These are phyloP conservation scores for Dendrobium chrysotoxum DNA, from an alignment of 106 monocot species.

Conservation along the genomic window DNA sequence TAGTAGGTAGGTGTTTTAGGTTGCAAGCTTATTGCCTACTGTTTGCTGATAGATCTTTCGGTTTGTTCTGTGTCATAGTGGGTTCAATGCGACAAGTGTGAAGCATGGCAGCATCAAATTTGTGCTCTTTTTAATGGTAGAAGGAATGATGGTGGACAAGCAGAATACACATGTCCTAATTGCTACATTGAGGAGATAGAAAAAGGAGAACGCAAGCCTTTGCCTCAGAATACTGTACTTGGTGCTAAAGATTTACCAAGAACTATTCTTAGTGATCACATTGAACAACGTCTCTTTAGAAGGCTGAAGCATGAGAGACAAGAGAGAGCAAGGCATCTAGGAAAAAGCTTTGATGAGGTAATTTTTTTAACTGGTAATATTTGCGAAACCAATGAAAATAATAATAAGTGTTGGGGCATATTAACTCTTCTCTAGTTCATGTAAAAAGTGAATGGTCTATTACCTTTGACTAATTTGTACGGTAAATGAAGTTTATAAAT, in stretches of 20 bases:
- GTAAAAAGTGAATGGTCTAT: not conserved
- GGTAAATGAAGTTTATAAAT: not conserved
- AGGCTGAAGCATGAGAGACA: conserved; percentile 60
- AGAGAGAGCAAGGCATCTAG: conserved; percentile 63
- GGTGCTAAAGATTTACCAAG: conserved; percentile 90
- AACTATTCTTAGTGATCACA: conserved; percentile 76
- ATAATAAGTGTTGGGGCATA: not conserved
- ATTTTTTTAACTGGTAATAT: not conserved
- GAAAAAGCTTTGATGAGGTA: conserved; percentile 75
- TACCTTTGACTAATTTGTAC: not conserved
- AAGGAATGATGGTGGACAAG: conserved; percentile 83
- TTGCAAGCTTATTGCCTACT: not conserved
- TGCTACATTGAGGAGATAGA: conserved; percentile 74
- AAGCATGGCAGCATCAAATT: conserved; percentile 95
- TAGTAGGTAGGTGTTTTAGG: not conserved
- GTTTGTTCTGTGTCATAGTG: conserved; percentile 38
- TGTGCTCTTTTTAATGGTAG: conserved; percentile 90
- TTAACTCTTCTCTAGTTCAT: not conserved
- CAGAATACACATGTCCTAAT: conserved; percentile 91
- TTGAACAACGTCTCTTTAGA: conserved; percentile 67
- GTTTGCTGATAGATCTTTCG: not conserved
- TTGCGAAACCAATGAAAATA: not conserved
- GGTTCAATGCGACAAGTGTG: conserved; percentile 97
- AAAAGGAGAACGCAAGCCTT: conserved; percentile 67
- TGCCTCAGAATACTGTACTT: conserved; percentile 83